A percentile compares a stretch with the other conserved stretches of the same genome.
Conservation (phyloP, 805 yeast genomes). For the Sugiyamaella boreocaroliniensis region DNA sequence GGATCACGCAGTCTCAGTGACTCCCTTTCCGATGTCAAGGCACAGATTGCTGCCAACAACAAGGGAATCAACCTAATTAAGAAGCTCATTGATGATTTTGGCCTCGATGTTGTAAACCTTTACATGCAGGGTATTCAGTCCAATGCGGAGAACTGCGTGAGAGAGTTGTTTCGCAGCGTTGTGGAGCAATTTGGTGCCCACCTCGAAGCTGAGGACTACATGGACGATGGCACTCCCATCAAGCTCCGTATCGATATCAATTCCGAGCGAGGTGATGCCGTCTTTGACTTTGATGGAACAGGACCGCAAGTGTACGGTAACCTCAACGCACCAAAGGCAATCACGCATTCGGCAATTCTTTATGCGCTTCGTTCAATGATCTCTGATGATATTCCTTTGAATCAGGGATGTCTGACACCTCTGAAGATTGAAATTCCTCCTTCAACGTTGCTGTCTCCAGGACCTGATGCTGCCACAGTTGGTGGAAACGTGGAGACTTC, state of each 20-base stretch:
- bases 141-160: conserved; percentile 71
- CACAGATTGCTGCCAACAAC: conserved; percentile 83
- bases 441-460: conserved; percentile 63
- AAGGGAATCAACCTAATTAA: conserved; percentile 69
- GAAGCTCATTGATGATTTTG: conserved; percentile 55
- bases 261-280: conserved; percentile 49
- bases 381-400: conserved; percentile 81
- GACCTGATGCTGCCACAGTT: conserved; percentile 83
- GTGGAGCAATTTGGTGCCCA: conserved; percentile 32
- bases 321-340: conserved; percentile 87
- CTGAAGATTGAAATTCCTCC: conserved; percentile 59
- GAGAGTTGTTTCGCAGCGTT: conserved; percentile 42
- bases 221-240: conserved; percentile 33
- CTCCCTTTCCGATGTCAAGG: conserved; percentile 75
- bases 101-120: conserved; percentile 49
- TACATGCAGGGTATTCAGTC: conserved; percentile 80
- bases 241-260: conserved; percentile 35
- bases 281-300: conserved; percentile 80
- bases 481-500: conserved; percentile 95
- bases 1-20: conserved; percentile 83
- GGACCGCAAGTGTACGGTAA: conserved; percentile 86
- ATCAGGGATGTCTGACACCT: conserved; percentile 87
- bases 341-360: conserved; percentile 80
- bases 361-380: conserved; percentile 83
- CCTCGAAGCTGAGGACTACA: conserved; percentile 24